A percentile compares a stretch with the other conserved stretches of the same genome.
These are phyloP conservation scores for Vigna unguiculata DNA, from an alignment of 306 rosid species.

Conservation along the genomic window DNA sequence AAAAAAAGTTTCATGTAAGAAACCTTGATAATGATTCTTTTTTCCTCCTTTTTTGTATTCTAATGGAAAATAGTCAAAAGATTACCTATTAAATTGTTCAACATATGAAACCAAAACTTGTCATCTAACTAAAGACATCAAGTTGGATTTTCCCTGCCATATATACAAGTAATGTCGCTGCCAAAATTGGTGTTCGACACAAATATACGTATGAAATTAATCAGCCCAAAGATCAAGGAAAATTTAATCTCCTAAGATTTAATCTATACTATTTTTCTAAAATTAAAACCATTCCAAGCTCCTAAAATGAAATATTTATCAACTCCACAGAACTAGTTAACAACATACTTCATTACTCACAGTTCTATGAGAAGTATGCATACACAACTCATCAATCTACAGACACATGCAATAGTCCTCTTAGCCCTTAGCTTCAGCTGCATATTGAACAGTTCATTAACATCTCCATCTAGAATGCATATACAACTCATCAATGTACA, in stretches of 20 bases:
- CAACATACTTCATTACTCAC: slow-evolving; percentile 41
- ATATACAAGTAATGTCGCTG: too few relatives aligned
- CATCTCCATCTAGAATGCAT: slow-evolving; percentile 54
- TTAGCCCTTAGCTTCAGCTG: slow-evolving; percentile 51
- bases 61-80: too few relatives aligned
- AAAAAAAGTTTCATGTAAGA: too few relatives aligned
- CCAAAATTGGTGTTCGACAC: too few relatives aligned
- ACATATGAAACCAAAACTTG: background rate
- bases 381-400: slow-evolving; percentile 39
- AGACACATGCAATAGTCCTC: background rate
- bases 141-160: too few relatives aligned
- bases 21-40: too few relatives aligned
- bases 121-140: background rate
- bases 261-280: slow-evolving; percentile 38
- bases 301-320: slow-evolving; percentile 35
- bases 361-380: slow-evolving; percentile 41
- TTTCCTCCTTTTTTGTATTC: too few relatives aligned
- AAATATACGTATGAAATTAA: too few relatives aligned
- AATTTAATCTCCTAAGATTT: slow-evolving; percentile 21
- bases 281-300: slow-evolving; percentile 24
- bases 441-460: slow-evolving; percentile 69
- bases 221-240: slow-evolving; percentile 17
- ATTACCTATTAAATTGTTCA: too few relatives aligned
- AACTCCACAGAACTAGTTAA: slow-evolving; percentile 41
- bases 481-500: slow-evolving; percentile 39